Evolutionary conservation across 352 stramenopile species (phyloP).

Genomic region (Phytophthora boehmeriae): DNA sequence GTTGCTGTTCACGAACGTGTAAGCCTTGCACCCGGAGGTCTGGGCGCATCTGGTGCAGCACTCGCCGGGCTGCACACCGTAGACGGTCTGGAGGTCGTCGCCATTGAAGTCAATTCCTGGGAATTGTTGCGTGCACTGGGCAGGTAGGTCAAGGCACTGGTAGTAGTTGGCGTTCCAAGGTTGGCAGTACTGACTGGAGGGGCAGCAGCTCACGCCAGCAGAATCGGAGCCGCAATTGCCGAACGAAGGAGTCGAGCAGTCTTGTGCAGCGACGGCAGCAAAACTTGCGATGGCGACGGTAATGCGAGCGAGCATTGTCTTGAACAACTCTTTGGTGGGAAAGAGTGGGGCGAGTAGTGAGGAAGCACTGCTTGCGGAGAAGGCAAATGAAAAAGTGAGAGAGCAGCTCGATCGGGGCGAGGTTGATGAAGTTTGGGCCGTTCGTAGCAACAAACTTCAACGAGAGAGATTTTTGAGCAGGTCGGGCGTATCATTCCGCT

Average conservation of each 20-base stretch:
- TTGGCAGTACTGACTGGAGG: conserved; percentile 48
- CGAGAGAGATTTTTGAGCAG: conserved; percentile 10
- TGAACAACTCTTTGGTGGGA: conserved; percentile 1
- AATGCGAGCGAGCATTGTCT: conserved; percentile 30
- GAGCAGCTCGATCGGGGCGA: too few species aligned
- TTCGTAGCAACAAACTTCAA: conserved; percentile 12
- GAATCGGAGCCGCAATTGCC: conserved; percentile 3
- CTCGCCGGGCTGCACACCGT: conserved; percentile 25
- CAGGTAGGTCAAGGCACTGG: conserved; percentile 27
- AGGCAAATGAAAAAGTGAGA: conserved; percentile 23
- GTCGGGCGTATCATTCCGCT: conserved; percentile 26
- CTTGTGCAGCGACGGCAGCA: not conserved
- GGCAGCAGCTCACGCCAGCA: conserved; percentile 21
- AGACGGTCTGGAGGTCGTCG: conserved; percentile 34
- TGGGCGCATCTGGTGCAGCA: conserved; percentile 38
- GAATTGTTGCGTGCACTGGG: conserved; percentile 30
- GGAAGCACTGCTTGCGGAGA: conserved; percentile 11
- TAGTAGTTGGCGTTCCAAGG: conserved; percentile 57
- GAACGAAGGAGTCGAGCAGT: conserved; percentile 1
- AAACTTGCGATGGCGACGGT: conserved; percentile 16
- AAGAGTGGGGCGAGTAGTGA: not conserved
- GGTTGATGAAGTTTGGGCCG: too few species aligned
- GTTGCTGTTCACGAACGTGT: conserved; percentile 52
- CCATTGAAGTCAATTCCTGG: conserved; percentile 40
- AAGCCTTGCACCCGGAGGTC: conserved; percentile 34